phyloP scores from a whole-genome alignment of 1,284 basidiomycete genomes.

The Cryptococcus depauperatus region DNA sequence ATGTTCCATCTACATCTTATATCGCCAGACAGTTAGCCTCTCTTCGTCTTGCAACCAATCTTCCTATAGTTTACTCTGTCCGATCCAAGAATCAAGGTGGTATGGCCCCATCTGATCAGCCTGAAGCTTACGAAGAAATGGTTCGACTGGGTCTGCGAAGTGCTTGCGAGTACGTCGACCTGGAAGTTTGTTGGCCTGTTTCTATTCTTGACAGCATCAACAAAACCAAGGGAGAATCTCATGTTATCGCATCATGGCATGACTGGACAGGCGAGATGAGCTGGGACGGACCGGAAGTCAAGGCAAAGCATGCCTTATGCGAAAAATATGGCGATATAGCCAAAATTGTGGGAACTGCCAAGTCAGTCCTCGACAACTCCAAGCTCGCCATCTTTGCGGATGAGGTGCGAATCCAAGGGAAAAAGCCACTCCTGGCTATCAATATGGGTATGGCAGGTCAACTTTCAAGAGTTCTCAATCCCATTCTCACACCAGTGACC shows the following conservation, averaged over 20 bases:
- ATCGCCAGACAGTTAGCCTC: constrained; percentile 75
- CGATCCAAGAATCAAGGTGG: constrained; percentile 85
- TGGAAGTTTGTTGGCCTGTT: constrained; percentile 73
- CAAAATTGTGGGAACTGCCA: constrained; percentile 86
- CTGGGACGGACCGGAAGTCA: constrained; percentile 66
- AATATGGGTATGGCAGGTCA: constrained; percentile 89
- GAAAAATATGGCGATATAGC: constrained; percentile 71
- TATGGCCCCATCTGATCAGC: constrained; percentile 71
- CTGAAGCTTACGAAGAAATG: constrained; percentile 68
- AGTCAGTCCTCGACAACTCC: constrained; percentile 68
- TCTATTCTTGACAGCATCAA: constrained; percentile 57
- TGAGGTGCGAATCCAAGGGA: constrained; percentile 33
- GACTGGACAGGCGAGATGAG: constrained; percentile 80
- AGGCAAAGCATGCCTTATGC: constrained; percentile 62
- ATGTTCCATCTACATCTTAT: constrained; percentile 63
- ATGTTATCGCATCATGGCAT: constrained; percentile 89
- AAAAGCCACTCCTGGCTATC: constrained; percentile 82
- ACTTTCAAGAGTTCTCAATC: constrained; percentile 79
- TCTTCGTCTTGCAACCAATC: constrained; percentile 64
- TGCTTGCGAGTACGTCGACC: constrained; percentile 87
- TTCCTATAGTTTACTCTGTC: constrained; percentile 90
- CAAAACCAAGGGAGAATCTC: constrained; percentile 59
- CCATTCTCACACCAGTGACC: constrained; percentile 79
- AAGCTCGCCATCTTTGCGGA: constrained; percentile 64
- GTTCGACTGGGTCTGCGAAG: constrained; percentile 70